Conservation (phyloP, 768 basidiomycete species). For the Leccinum boreale region DNA sequence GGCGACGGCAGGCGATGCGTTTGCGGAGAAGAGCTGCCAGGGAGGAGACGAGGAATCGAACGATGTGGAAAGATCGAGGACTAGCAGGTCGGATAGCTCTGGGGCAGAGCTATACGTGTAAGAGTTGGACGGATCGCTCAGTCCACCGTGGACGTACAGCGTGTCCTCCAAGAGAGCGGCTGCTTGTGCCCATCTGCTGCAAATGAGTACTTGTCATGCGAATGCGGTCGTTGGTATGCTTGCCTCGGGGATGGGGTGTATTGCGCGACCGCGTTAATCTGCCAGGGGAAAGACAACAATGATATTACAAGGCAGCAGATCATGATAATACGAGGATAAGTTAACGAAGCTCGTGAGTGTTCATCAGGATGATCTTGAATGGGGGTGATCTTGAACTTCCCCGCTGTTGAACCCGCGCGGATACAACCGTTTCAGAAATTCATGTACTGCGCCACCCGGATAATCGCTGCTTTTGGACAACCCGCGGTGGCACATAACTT, state of each 20-base stretch:
- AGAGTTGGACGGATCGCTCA: slow-evolving; percentile 65
- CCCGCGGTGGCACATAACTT: neutral
- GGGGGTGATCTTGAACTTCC: neutral
- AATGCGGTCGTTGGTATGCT: neutral
- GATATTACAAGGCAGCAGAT: slow-evolving; percentile 3
- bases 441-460: neutral
- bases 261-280: slow-evolving; percentile 12
- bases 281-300: slow-evolving; percentile 13
- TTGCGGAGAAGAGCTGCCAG: slow-evolving; percentile 57
- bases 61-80: slow-evolving; percentile 56
- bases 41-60: slow-evolving; percentile 65
- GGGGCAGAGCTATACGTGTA: slow-evolving; percentile 76
- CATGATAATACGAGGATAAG: slow-evolving; percentile 15
- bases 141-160: slow-evolving; percentile 77
- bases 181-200: slow-evolving; percentile 81
- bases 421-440: neutral
- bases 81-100: slow-evolving; percentile 65
- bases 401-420: slow-evolving; percentile 7
- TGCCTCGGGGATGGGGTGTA: slow-evolving; percentile 27
- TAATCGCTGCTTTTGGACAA: slow-evolving; percentile 12
- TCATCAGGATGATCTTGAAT: slow-evolving; percentile 13
- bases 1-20: slow-evolving; percentile 57
- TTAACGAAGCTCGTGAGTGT: slow-evolving; percentile 16
- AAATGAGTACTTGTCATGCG: slow-evolving; percentile 6
- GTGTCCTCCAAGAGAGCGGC: slow-evolving; percentile 52